Evolutionary conservation across 139 green algal genomes (phyloP).

Genomic region (Volvox africanus): DNA sequence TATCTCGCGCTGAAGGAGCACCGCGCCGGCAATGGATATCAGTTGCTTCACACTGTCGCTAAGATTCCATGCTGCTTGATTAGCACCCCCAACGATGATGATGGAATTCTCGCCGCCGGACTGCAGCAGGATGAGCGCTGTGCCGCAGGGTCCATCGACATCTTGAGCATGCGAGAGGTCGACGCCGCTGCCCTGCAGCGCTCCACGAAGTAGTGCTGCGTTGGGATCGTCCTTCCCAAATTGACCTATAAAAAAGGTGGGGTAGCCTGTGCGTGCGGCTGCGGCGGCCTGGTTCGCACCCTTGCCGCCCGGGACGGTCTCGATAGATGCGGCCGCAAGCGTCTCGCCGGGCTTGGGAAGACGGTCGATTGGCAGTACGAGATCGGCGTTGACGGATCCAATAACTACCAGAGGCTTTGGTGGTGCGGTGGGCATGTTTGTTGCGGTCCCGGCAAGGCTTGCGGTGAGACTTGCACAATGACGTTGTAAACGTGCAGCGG

Average conservation of each 20-base stretch:
- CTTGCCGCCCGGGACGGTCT: constrained; percentile 79
- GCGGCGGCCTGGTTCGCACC: constrained; percentile 93
- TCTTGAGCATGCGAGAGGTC: constrained; percentile 66
- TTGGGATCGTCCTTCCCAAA: constrained; percentile 83
- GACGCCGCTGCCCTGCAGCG: constrained; percentile 69
- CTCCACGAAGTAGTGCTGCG: constrained; percentile 66
- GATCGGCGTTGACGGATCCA: constrained; percentile 78
- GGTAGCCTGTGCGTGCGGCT: constrained; percentile 79
- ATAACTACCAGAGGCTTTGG: constrained; percentile 47
- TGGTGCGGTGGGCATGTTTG: not conserved
- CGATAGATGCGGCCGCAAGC: constrained; percentile 68
- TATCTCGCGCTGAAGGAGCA: constrained; percentile 92
- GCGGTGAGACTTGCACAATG: not conserved
- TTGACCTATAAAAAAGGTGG: constrained; percentile 85
- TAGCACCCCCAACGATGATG: constrained; percentile 88
- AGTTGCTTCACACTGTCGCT: constrained; percentile 24
- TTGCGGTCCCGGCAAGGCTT: not conserved
- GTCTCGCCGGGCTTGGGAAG: constrained; percentile 87
- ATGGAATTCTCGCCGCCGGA: constrained; percentile 88
- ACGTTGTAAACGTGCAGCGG: not conserved
- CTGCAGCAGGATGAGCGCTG: constrained; percentile 88
- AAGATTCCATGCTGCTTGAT: constrained; percentile 54
- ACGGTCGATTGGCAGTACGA: constrained; percentile 80
- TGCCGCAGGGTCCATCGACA: constrained; percentile 78
- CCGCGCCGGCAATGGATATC: constrained; percentile 63